A percentile compares a stretch with the other conserved stretches of the same genome.
phyloP scores from a whole-genome alignment of 2,329 filamentous ascomycete species.

The Tolypocladium album region DNA sequence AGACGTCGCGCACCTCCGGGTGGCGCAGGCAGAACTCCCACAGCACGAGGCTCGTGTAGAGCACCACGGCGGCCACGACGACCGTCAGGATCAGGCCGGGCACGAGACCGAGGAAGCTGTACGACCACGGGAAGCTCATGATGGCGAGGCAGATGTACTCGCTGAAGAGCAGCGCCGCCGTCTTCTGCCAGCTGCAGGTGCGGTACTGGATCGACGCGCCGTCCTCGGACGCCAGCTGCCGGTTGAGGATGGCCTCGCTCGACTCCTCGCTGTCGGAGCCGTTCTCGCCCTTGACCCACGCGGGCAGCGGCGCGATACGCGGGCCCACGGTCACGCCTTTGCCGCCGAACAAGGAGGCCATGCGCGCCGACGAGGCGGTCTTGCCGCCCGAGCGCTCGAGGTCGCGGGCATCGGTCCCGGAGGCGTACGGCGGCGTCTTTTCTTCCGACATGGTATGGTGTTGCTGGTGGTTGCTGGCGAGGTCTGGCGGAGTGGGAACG shows the following conservation, averaged over 20 bases:
- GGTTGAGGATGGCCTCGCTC: slow-evolving; percentile 37
- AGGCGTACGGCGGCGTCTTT: not conserved
- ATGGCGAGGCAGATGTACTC: slow-evolving; percentile 90
- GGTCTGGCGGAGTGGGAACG: not conserved
- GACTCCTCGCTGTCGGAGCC: slow-evolving; percentile 33
- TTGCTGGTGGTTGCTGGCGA: not conserved
- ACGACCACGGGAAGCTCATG: slow-evolving; percentile 94
- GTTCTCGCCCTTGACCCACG: slow-evolving; percentile 18
- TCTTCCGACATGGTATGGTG: not conserved
- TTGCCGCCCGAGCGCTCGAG: slow-evolving; percentile 8
- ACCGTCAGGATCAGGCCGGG: slow-evolving; percentile 75
- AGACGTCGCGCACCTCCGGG: slow-evolving; percentile 84
- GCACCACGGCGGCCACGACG: slow-evolving; percentile 64
- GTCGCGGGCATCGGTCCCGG: slow-evolving; percentile 7
- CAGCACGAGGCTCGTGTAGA: slow-evolving; percentile 56
- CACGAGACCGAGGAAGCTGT: slow-evolving; percentile 76
- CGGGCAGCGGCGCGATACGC: slow-evolving; percentile 37
- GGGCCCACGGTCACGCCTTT: slow-evolving; percentile 32
- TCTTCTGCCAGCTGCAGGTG: slow-evolving; percentile 94
- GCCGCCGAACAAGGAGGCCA: slow-evolving; percentile 27
- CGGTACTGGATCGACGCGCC: slow-evolving; percentile 80
- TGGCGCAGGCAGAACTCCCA: slow-evolving; percentile 89
- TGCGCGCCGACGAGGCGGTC: slow-evolving; percentile 10
- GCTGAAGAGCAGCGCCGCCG: slow-evolving; percentile 79
- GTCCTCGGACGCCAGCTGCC: slow-evolving; percentile 67